Evolutionary conservation across 164 flowering plant genomes (phyloP).

Genomic region (Houttuynia cordata): DNA sequence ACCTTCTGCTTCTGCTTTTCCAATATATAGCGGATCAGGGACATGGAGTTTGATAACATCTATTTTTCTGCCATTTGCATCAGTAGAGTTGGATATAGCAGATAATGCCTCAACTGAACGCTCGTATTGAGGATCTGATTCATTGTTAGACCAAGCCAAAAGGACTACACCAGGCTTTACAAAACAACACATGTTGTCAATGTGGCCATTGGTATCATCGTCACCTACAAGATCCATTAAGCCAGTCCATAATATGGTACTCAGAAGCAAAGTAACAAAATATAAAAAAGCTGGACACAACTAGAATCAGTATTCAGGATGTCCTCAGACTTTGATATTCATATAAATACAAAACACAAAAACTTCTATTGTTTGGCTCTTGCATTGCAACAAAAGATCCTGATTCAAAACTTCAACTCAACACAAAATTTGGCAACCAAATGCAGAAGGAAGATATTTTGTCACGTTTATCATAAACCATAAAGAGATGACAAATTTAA

Average conservation of each 20-base stretch:
- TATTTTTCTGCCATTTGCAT: conserved; percentile 71
- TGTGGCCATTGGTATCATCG: conserved; percentile 97
- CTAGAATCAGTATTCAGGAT: not conserved
- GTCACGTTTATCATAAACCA: too few relatives aligned
- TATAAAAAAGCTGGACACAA: too few relatives aligned
- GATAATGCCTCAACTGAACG: conserved; percentile 63
- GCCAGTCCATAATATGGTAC: too few relatives aligned
- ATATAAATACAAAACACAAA: too few relatives aligned
- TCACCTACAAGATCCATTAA: conserved; percentile 44
- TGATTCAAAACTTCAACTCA: not conserved
- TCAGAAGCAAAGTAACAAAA: too few relatives aligned
- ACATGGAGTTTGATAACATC: conserved; percentile 76
- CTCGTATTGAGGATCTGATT: conserved; percentile 74
- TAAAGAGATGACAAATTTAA: not conserved
- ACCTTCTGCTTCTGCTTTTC: conserved; percentile 76
- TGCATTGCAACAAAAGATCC: not conserved
- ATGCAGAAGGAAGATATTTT: not conserved
- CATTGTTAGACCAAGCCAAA: conserved; percentile 89
- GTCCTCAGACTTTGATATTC: not conserved
- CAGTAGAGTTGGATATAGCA: conserved; percentile 52
- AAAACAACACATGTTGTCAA: conserved; percentile 98
- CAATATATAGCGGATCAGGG: conserved; percentile 86
- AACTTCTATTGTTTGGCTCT: not conserved
- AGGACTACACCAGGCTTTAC: conserved; percentile 84
- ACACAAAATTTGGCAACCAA: too few relatives aligned